Base-by-base conservation (phyloP, 352 stramenopile genomes). In the Phytophthora multivora region DNA sequence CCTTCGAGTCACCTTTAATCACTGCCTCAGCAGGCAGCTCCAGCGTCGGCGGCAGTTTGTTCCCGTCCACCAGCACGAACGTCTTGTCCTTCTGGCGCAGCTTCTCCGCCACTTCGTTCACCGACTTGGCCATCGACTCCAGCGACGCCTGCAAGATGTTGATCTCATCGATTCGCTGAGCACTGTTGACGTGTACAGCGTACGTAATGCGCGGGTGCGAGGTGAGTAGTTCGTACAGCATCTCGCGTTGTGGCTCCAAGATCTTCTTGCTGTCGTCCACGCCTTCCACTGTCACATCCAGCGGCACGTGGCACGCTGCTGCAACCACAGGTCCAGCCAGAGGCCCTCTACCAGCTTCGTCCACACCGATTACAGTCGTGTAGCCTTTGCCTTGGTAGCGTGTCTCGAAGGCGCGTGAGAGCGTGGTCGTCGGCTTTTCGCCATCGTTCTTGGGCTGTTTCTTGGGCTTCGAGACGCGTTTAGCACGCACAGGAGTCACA, bases 61-160 rank as follows among this genome's bases (percentile, higher is more conserved):
- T 99, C 36, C 97, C 97, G 76, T 99, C 97, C 45, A 99, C 89
- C 5, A 99, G 84, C 35, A 97, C 93, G 58, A 97, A 96, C 41
- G 92, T 85, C 31, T 65, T 66, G 42, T 66, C 58, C 19, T 52
- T 58, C 16, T 75, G 67, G n/a, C 66, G 57, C 15, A 77, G 36
- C 4, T 51, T 35, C 28, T 59, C 50, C 19, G 59, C 64, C 23
- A 98, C 72, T 25, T 71, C 66, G 28, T 94, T 74, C 19, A 96
- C 90, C 4, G 90, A 91, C 61, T 96, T 88, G 46, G 73, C 73
- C 97, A 99, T 99, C 10, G 83, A 96, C 66, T 98, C 83, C 36
- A 99, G 77, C 12, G 96, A 98, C 15, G 97, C 97, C 83, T 99
- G 96, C 26, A 99, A 77, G 71, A 99, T 99, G 75, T 99, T 99